Conservation (phyloP, 768 basidiomycete species). For the Pholiota molesta region DNA sequence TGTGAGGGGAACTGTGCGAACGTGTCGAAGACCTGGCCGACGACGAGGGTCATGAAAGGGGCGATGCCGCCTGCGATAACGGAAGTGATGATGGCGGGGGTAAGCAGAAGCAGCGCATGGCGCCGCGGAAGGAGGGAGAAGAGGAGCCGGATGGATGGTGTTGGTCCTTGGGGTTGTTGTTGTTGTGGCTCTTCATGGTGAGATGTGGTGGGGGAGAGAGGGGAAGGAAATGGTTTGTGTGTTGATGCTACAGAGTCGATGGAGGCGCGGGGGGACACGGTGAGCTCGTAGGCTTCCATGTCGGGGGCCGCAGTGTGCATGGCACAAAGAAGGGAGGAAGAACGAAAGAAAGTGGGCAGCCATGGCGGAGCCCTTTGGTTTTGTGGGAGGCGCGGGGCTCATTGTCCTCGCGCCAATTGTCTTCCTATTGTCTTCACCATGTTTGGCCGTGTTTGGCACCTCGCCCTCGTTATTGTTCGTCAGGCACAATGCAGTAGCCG, state of each 20-base stretch:
- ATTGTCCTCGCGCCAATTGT: constrained; percentile 1
- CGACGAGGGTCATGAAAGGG: constrained; percentile 84
- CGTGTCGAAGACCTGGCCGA: constrained; percentile 77
- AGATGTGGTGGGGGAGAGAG: not conserved
- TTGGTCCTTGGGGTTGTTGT: not conserved
- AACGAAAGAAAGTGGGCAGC: not conserved
- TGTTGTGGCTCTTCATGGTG: not conserved
- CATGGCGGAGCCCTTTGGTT: not conserved
- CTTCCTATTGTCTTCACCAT: not conserved
- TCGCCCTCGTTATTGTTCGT: not conserved
- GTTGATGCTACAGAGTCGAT: not conserved
- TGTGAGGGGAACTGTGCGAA: constrained; percentile 64
- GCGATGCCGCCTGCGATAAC: constrained; percentile 69
- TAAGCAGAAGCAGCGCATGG: constrained; percentile 57
- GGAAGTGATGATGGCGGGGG: constrained; percentile 68
- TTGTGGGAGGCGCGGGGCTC: not conserved
- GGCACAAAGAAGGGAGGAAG: not conserved
- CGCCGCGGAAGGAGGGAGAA: constrained; percentile 65
- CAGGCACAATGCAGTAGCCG: not conserved
- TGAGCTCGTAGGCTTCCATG: constrained; percentile 8
- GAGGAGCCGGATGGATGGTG: constrained; percentile 63
- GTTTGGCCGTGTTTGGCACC: constrained; percentile 2
- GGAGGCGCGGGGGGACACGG: constrained; percentile 8
- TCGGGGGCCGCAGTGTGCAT: not conserved
- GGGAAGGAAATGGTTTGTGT: not conserved